Base-by-base conservation (phyloP, 768 basidiomycete genomes). In the Boletus rufocinnamomeus region DNA sequence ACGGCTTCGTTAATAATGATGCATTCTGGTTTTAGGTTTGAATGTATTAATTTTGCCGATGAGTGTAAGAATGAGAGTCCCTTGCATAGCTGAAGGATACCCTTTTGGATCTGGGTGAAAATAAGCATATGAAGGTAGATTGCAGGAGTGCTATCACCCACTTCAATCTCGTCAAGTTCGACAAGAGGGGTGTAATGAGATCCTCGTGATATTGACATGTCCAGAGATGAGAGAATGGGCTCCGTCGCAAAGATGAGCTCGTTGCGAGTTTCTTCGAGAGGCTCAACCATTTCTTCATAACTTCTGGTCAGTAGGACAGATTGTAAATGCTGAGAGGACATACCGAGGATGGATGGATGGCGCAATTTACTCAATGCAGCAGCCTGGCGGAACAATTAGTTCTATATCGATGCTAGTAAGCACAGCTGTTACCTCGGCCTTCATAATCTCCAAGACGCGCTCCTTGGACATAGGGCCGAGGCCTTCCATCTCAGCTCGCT, bases 151-250 rank as follows among this genome's bases (percentile, higher is more conserved):
- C 28, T 21, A 59, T 47, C 17, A 75, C 81, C 60, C 37, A 91
- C 94, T 79, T 99, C 97, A 43, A 98, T 89, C 77, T 99, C 97
- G 72, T 99, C 97, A 25, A 99, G 77, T 69, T 98, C 96, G 17
- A 90, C 84, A 54, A 85, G 69, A 41, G 84, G 77, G 35, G 79
- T 73, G 55, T 80, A 76, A 54, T 82, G 76, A 41, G 82, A 79
- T 5, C 84, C 82, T 43, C 86, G 86, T 8, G 85, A 82, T 55
- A 94, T 88, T 7, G 91, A 88, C 25, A 88, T 77, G 52, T 88
- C 83, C 14, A 99, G 80, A 2, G 93, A 91, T 0, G 93, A 89
- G 11, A 92, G 74, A 34, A 98, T 78, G 32, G 89, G 88, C 69
- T 99, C 97, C 1, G 97, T 97, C 9, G 95, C 96, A 68, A 98